Percentiles rank a stretch among this genome's conserved stretches.
These are phyloP conservation scores for Amylocarpus encephaloides DNA, from an alignment of 2,329 filamentous ascomycete genomes.

Conservation along the genomic window DNA sequence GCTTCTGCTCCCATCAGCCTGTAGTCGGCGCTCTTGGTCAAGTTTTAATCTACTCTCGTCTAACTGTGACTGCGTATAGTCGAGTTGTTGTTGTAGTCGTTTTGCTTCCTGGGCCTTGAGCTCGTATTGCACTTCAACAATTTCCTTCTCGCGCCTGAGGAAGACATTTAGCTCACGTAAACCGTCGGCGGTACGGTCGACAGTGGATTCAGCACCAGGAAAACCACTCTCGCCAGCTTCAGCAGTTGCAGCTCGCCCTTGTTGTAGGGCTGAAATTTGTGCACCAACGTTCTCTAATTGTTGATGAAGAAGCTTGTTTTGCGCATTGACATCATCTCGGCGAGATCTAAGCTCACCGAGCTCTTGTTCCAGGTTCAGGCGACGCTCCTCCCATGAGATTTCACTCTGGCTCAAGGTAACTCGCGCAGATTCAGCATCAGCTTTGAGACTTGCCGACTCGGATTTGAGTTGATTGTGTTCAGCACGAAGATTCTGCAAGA, in stretches of 20 bases:
- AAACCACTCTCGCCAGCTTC: slow-evolving; percentile 44
- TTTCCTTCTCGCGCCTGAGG: slow-evolving; percentile 91
- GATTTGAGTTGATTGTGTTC: slow-evolving; percentile 81
- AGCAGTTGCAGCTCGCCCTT: slow-evolving; percentile 56
- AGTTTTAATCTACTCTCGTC: slow-evolving; percentile 86
- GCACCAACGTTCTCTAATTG: slow-evolving; percentile 78
- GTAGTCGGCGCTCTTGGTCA: slow-evolving; percentile 75
- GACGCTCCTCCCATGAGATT: slow-evolving; percentile 79
- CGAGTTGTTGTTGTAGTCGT: slow-evolving; percentile 81
- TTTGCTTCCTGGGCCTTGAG: slow-evolving; percentile 83
- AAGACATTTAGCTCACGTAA: slow-evolving; percentile 89
- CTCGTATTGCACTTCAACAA: slow-evolving; percentile 93
- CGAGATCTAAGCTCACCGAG: slow-evolving; percentile 70
- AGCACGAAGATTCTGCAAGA: slow-evolving; percentile 67
- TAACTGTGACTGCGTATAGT: slow-evolving; percentile 79
- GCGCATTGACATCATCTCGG: slow-evolving; percentile 76
- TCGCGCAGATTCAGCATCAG: slow-evolving; percentile 81
- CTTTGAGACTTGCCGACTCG: slow-evolving; percentile 65
- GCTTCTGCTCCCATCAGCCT: slow-evolving; percentile 65
- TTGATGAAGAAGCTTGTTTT: slow-evolving; percentile 85
- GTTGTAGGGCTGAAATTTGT: slow-evolving; percentile 75
- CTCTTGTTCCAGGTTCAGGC: slow-evolving; percentile 76
- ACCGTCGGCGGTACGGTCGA: slow-evolving; percentile 61
- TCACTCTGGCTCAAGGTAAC: slow-evolving; percentile 73
- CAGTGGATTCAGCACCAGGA: slow-evolving; percentile 35